Percentiles rank a stretch among this genome's conserved stretches.
phyloP scores from a whole-genome alignment of 1,139 yeast genomes.

The Suhomyces bokatorum region DNA sequence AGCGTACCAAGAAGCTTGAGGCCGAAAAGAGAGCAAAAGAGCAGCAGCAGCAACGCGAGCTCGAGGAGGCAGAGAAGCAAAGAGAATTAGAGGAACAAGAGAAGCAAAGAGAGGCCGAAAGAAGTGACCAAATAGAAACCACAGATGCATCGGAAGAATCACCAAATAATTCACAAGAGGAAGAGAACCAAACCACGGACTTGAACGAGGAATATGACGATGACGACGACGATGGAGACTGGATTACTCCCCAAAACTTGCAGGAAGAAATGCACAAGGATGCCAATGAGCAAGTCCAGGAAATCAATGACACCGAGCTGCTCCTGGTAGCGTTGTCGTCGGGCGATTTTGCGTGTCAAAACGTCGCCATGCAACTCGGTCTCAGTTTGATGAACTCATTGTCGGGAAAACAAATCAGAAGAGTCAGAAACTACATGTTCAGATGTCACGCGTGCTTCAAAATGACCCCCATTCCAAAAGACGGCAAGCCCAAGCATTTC shows the following conservation, averaged over 20 bases:
- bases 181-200: background rate
- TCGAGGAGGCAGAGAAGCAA: background rate
- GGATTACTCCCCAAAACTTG: conserved; percentile 92
- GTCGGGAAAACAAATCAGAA: conserved; percentile 81
- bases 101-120: conserved; percentile 19
- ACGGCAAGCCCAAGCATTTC: conserved; percentile 78
- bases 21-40: background rate
- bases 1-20: conserved; percentile 3
- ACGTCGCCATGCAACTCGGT: conserved; percentile 90
- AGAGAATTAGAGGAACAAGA: background rate
- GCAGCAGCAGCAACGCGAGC: background rate
- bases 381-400: conserved; percentile 79
- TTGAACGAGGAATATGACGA: conserved; percentile 50
- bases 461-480: conserved; percentile 72
- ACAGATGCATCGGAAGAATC: conserved; percentile 7
- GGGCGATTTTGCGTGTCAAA: conserved; percentile 97
- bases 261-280: conserved; percentile 69
- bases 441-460: conserved; percentile 97
- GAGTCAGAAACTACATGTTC: conserved; percentile 88
- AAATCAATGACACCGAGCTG: conserved; percentile 20
- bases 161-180: background rate
- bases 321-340: conserved; percentile 83
- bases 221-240: conserved; percentile 82
- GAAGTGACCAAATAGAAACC: conserved; percentile 11
- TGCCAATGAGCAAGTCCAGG: conserved; percentile 46